Percentiles rank a stretch among this genome's conserved stretches.
phyloP scores from a whole-genome alignment of 148 eudicot genomes.

The Vaccinium corymbosum region DNA sequence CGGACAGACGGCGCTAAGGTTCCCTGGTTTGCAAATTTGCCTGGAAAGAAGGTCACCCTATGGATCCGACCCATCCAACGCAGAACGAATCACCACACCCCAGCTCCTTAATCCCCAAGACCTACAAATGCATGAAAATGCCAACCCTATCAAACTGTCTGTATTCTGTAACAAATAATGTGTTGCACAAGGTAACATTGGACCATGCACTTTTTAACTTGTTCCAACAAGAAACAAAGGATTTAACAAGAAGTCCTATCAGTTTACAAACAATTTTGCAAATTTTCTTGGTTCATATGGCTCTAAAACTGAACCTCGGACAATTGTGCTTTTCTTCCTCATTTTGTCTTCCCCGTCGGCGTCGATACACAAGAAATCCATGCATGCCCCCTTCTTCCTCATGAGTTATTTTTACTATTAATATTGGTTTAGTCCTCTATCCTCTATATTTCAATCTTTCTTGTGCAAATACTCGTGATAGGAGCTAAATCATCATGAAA shows the following conservation, averaged over 20 bases:
- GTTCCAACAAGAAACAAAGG: background rate
- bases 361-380: background rate
- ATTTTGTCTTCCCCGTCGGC: background rate
- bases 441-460: background rate
- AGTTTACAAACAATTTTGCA: background rate
- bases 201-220: background rate
- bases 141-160: background rate
- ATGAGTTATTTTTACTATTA: background rate
- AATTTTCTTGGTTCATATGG: background rate
- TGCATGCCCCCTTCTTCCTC: background rate
- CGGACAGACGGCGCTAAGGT: too few relatives aligned
- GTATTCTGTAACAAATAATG: background rate
- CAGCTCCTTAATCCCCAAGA: background rate
- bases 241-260: background rate
- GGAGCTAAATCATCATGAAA: background rate
- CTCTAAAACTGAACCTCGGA: background rate
- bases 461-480: background rate
- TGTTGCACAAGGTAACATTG: background rate
- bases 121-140: background rate
- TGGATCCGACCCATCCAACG: too few relatives aligned
- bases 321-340: background rate
- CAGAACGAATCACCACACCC: too few relatives aligned
- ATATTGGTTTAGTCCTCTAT: background rate
- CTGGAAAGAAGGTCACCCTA: too few relatives aligned
- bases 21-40: too few relatives aligned